A percentile compares a stretch with the other conserved stretches of the same genome.
phyloP scores from a whole-genome alignment of 2,329 filamentous ascomycete species.

The Pyrenophora graminea region DNA sequence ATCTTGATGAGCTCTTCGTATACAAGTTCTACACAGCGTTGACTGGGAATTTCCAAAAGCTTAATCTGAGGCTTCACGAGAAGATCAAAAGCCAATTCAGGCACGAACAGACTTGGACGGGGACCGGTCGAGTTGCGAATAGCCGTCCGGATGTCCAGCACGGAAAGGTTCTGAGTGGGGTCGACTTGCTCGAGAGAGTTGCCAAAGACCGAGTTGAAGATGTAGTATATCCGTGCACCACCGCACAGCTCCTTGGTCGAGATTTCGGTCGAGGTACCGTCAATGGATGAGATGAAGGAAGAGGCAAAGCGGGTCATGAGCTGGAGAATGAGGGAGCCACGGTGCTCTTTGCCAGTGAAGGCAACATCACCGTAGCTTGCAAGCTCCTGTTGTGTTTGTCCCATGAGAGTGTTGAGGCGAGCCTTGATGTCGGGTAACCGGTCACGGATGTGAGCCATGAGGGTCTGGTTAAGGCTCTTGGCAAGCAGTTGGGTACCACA shows the following conservation, averaged over 20 bases:
- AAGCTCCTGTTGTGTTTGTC: constrained; percentile 98
- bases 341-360: constrained; percentile 95
- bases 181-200: constrained; percentile 96
- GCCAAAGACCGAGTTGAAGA: constrained; percentile 98
- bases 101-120: constrained; percentile 92
- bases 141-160: constrained; percentile 92
- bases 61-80: constrained; percentile 99
- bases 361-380: constrained; percentile 98
- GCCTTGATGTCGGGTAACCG: constrained; percentile 97
- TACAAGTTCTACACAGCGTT: constrained; percentile 95
- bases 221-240: constrained; percentile 95
- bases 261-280: constrained; percentile 97
- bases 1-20: constrained; percentile 99
- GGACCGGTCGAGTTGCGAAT: constrained; percentile 98
- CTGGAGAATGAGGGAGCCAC: constrained; percentile 91
- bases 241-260: constrained; percentile 97
- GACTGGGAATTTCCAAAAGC: constrained; percentile 88
- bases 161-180: constrained; percentile 91
- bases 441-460: constrained; percentile 96
- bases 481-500: constrained; percentile 94
- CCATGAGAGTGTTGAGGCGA: constrained; percentile 95
- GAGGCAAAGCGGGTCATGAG: constrained; percentile 98
- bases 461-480: constrained; percentile 89
- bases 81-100: constrained; percentile 95
- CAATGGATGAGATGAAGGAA: constrained; percentile 97